Percentiles rank a stretch among this genome's conserved stretches.
Evolutionary conservation across 2,329 filamentous ascomycete species (phyloP).

Genomic region (Chaetomium sp.): DNA sequence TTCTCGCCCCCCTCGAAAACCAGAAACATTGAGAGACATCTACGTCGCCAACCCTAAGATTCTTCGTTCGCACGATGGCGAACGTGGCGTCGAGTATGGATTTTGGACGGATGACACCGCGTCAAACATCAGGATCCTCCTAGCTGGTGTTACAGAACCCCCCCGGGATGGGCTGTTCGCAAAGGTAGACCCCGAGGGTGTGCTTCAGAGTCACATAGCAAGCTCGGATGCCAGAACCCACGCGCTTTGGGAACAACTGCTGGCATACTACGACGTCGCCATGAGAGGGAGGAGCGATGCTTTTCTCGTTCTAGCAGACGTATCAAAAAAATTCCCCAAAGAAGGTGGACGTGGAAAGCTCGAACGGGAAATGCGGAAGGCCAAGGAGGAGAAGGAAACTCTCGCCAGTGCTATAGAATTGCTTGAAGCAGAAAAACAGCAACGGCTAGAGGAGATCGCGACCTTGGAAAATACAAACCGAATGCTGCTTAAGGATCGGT

Average conservation of each 20-base stretch:
- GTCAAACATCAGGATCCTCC: not conserved
- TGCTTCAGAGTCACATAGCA: not conserved
- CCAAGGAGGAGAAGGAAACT: not conserved
- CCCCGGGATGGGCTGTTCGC: constrained; percentile 16
- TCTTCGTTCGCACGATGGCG: not conserved
- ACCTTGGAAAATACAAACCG: not conserved
- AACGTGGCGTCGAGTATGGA: not conserved
- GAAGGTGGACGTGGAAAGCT: not conserved
- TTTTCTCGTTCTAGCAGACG: constrained; percentile 9
- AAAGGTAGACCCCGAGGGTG: not conserved
- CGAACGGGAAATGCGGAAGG: accelerated
- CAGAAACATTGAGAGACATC: not conserved
- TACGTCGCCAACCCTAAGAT: constrained; percentile 1
- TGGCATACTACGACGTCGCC: constrained; percentile 15
- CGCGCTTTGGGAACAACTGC: not conserved
- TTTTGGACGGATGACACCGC: constrained; percentile 10
- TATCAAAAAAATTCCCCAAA: not conserved
- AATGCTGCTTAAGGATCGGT: not conserved
- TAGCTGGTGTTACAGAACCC: not conserved
- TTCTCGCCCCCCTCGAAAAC: not conserved
- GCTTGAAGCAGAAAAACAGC: not conserved
- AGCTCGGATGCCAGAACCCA: not conserved
- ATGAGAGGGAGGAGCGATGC: constrained; percentile 13
- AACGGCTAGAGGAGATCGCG: not conserved
- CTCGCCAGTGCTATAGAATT: not conserved